Base-by-base conservation (phyloP, 2,329 filamentous ascomycete genomes). In the Colletotrichum agaves region DNA sequence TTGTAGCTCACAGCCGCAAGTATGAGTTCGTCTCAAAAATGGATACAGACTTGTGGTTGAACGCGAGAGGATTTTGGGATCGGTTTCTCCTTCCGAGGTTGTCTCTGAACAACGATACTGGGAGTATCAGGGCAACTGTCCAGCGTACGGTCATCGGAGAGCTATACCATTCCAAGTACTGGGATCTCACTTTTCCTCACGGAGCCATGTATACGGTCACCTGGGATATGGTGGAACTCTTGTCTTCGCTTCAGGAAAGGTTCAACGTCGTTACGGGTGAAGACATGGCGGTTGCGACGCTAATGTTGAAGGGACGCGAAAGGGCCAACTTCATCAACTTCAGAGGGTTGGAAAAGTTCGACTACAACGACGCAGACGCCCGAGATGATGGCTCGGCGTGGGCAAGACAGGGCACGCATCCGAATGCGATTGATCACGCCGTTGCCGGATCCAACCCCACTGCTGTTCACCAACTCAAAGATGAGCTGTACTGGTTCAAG, bases 151-250 rank as follows among this genome's bases (percentile, higher is more conserved):
- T 76, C 7, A 74, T 78, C 13, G 76, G 72, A 5, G 72, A 76
- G 67, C 70, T 75, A 10, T 78, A 73, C 63, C 75, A 74, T 21
- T 73, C 72, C 15, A 61, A 41, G 12, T 58, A 53, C 5, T 67
- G 72, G 65, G 72, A 74, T 57, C 71, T 73, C 39, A 72, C 71
- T 1, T 77, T 75, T 56, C 75, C 76, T 1, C 75, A 77, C 33
- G 76, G 76, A 5, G 73, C 75, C 27, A 76, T 78, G 72, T 78
- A 78, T 70, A 77, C 76, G 17, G 62, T 74, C 4, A 77, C 75
- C 4, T 77, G 76, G 75, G 76, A 78, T 53, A 72, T 77, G 72
- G 71, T 77, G 5, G 70, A 75, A 58, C 61, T 75, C 17, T 61
- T 78, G 2, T 65, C 71, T 5, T 53, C 53, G 11, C 70, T 78